Conservation (phyloP, 306 rosid species). For the Phaseolus lunatus region DNA sequence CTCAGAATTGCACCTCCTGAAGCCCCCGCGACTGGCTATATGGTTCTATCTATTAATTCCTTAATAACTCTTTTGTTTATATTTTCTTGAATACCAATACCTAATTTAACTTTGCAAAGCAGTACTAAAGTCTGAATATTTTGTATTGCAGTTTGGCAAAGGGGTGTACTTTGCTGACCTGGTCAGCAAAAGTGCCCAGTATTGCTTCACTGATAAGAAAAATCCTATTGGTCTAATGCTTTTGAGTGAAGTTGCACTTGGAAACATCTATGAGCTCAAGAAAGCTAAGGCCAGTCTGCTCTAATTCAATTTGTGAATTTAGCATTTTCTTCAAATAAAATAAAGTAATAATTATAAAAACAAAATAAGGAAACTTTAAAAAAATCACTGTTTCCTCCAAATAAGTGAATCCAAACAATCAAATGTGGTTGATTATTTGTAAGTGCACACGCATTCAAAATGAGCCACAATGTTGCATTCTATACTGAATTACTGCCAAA, state of each 20-base stretch:
- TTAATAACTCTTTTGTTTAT: constrained; percentile 8
- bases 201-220: constrained; percentile 94
- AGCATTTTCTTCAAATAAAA: background rate
- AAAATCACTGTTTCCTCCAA: background rate
- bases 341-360: background rate
- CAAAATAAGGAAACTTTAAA: background rate
- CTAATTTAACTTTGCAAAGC: constrained; percentile 17
- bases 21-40: constrained; percentile 98
- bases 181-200: constrained; percentile 98
- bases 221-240: constrained; percentile 89
- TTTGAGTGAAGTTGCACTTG: constrained; percentile 94
- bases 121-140: constrained; percentile 41
- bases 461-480: constrained; percentile 32
- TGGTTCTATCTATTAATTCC: constrained; percentile 60
- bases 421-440: constrained; percentile 28
- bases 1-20: constrained; percentile 99
- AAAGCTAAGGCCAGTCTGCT: constrained; percentile 74
- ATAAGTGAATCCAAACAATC: constrained; percentile 1
- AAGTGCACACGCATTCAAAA: constrained; percentile 11
- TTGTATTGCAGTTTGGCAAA: constrained; percentile 85
- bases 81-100: background rate
- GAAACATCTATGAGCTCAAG: constrained; percentile 82
- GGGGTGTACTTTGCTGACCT: constrained; percentile 95
- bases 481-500: constrained; percentile 22
- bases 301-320: constrained; percentile 38